These are phyloP conservation scores for Coleophoma crateriformis DNA, from an alignment of 2,329 filamentous ascomycete species.

Conservation along the genomic window DNA sequence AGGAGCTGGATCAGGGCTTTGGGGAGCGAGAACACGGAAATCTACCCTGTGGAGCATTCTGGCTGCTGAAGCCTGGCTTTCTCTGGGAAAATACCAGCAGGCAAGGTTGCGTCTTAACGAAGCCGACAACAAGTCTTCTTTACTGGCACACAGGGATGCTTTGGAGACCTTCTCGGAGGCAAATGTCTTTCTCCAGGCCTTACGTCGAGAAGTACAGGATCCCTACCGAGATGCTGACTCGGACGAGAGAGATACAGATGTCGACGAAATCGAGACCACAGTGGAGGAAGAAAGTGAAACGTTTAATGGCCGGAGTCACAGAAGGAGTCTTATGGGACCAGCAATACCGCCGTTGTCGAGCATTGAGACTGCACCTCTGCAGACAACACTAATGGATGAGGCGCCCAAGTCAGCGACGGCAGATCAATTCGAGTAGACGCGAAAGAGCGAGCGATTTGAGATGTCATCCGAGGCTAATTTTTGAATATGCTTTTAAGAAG, in stretches of 20 bases:
- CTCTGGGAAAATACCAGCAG: slow-evolving; percentile 69
- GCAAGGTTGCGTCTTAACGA: slow-evolving; percentile 73
- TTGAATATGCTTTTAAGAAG: slow-evolving; percentile 15
- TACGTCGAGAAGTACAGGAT: slow-evolving; percentile 35
- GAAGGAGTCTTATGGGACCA: slow-evolving; percentile 48
- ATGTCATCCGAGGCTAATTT: not conserved
- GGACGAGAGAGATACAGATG: slow-evolving; percentile 22
- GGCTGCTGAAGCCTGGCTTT: slow-evolving; percentile 78
- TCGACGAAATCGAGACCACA: slow-evolving; percentile 23
- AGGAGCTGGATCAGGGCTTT: slow-evolving; percentile 58
- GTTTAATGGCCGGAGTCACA: slow-evolving; percentile 44
- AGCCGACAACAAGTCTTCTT: slow-evolving; percentile 51
- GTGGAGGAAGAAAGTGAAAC: slow-evolving; percentile 50
- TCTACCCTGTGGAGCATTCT: slow-evolving; percentile 85
- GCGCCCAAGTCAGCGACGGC: slow-evolving; percentile 7
- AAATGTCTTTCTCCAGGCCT: slow-evolving; percentile 43
- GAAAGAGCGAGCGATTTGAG: not conserved
- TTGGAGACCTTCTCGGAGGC: slow-evolving; percentile 46
- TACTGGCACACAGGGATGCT: slow-evolving; percentile 43
- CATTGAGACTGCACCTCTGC: slow-evolving; percentile 47
- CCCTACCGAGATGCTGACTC: slow-evolving; percentile 22
- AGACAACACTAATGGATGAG: slow-evolving; percentile 11
- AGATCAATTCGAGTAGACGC: slow-evolving; percentile 17
- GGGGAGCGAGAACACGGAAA: slow-evolving; percentile 73
- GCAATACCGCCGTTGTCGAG: slow-evolving; percentile 30